Evolutionary conservation across 2,329 filamentous ascomycete species (phyloP).

Genomic region (Ciborinia camelliae): DNA sequence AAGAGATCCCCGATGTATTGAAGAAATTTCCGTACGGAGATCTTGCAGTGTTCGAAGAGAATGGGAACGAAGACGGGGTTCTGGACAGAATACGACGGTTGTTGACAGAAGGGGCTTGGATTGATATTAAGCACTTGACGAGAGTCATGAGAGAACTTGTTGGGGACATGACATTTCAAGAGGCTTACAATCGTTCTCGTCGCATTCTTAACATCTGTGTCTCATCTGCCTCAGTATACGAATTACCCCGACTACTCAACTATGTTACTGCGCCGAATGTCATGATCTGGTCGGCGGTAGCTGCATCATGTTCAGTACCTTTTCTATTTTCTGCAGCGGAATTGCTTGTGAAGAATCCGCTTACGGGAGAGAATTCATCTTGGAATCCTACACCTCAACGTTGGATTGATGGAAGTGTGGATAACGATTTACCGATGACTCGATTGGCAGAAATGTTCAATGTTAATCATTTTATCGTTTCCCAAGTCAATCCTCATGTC

Average conservation of each 20-base stretch:
- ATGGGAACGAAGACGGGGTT: constrained; percentile 58
- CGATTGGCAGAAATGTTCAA: constrained; percentile 93
- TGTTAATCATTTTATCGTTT: constrained; percentile 97
- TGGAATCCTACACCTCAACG: constrained; percentile 84
- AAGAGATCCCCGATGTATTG: constrained; percentile 57
- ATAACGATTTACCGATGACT: constrained; percentile 90
- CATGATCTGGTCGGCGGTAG: constrained; percentile 93
- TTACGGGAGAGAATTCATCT: constrained; percentile 70
- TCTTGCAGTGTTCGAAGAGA: constrained; percentile 60
- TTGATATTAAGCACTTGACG: constrained; percentile 77
- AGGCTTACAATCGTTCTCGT: constrained; percentile 91
- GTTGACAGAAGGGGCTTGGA: constrained; percentile 77
- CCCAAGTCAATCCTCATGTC: constrained; percentile 93
- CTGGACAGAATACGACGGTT: constrained; percentile 68
- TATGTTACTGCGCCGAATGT: constrained; percentile 93
- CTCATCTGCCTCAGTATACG: constrained; percentile 81
- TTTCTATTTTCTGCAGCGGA: constrained; percentile 77
- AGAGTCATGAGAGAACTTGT: constrained; percentile 77
- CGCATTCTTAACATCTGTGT: constrained; percentile 93
- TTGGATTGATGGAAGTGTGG: constrained; percentile 93
- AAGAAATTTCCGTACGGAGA: constrained; percentile 59
- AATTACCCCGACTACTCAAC: constrained; percentile 82
- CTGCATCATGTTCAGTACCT: constrained; percentile 92
- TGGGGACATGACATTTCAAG: constrained; percentile 90
- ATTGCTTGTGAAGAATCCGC: constrained; percentile 78